Conservation (phyloP, 129 eudicot genomes). For the Scalesia atractyloides region DNA sequence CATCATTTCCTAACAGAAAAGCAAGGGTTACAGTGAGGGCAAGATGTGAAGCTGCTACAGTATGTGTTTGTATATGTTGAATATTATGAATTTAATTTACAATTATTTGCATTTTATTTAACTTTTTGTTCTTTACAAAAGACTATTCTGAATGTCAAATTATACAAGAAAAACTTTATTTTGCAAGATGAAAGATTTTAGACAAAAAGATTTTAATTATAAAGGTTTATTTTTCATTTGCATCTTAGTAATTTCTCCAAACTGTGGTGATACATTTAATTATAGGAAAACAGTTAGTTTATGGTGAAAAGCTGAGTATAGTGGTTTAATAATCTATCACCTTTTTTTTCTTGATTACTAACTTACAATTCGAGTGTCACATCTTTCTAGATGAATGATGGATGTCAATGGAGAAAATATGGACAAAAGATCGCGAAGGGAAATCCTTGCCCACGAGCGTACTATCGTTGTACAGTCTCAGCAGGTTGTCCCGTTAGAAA, state of each 20-base stretch:
- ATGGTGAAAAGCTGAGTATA: neutral
- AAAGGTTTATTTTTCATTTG: constrained; percentile 11
- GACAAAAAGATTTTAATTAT: neutral
- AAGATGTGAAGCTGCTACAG: constrained; percentile 84
- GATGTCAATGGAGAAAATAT: constrained; percentile 96
- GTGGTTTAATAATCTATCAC: neutral
- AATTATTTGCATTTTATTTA: neutral
- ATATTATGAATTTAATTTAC: neutral
- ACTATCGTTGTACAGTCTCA: constrained; percentile 90
- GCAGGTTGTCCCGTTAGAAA: constrained; percentile 90
- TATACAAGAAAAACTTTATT: neutral
- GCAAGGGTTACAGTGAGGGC: constrained; percentile 98
- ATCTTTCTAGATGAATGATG: constrained; percentile 74
- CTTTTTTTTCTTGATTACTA: neutral
- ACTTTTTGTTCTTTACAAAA: neutral
- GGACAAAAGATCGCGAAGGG: constrained; percentile 91
- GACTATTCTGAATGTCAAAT: neutral
- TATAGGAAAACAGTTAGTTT: neutral
- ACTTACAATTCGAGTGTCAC: neutral
- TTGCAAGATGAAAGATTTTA: neutral
- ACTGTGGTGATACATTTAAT: neutral
- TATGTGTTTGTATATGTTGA: constrained; percentile 34
- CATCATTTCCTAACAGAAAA: constrained; percentile 60
- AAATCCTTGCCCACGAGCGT: constrained; percentile 91
- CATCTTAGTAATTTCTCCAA: neutral